A percentile compares a stretch with the other conserved stretches of the same genome.
Evolutionary conservation across 2,329 filamentous ascomycete genomes (phyloP).

Genomic region (Anthostomella pinea): DNA sequence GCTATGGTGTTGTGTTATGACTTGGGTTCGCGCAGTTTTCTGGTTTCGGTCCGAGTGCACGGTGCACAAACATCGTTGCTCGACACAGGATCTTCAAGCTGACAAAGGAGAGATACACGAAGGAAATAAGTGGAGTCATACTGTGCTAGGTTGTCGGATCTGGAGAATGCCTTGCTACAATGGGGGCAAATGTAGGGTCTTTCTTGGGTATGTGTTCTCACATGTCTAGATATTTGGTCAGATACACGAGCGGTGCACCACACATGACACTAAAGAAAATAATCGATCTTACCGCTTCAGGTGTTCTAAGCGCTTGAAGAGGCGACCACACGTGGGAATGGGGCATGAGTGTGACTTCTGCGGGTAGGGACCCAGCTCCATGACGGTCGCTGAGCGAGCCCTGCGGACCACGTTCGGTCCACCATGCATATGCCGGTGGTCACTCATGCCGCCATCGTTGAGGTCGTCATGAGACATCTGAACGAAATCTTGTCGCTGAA

Average conservation of each 20-base stretch:
- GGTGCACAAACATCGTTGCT: slow-evolving; percentile 38
- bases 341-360: slow-evolving; percentile 98
- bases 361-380: slow-evolving; percentile 94
- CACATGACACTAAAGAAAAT: slow-evolving; percentile 40
- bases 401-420: slow-evolving; percentile 77
- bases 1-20: slow-evolving; percentile 38
- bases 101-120: slow-evolving; percentile 35
- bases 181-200: slow-evolving; percentile 96
- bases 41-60: slow-evolving; percentile 28
- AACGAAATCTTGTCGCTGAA: slow-evolving; percentile 69
- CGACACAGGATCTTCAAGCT: slow-evolving; percentile 38
- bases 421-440: slow-evolving; percentile 67
- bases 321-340: slow-evolving; percentile 94
- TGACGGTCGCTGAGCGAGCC: slow-evolving; percentile 90
- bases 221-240: slow-evolving; percentile 70
- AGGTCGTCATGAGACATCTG: slow-evolving; percentile 62
- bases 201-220: slow-evolving; percentile 98
- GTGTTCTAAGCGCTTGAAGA: slow-evolving; percentile 99
- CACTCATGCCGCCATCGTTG: slow-evolving; percentile 56
- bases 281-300: slow-evolving; percentile 83
- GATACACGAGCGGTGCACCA: slow-evolving; percentile 43
- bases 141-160: slow-evolving; percentile 98
- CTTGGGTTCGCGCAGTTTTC: slow-evolving; percentile 27
- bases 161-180: slow-evolving; percentile 98
- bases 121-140: slow-evolving; percentile 53